A percentile compares a stretch with the other conserved stretches of the same genome.
These are phyloP conservation scores for Pythium dissotocum DNA, from an alignment of 352 stramenopile species.

Conservation along the genomic window DNA sequence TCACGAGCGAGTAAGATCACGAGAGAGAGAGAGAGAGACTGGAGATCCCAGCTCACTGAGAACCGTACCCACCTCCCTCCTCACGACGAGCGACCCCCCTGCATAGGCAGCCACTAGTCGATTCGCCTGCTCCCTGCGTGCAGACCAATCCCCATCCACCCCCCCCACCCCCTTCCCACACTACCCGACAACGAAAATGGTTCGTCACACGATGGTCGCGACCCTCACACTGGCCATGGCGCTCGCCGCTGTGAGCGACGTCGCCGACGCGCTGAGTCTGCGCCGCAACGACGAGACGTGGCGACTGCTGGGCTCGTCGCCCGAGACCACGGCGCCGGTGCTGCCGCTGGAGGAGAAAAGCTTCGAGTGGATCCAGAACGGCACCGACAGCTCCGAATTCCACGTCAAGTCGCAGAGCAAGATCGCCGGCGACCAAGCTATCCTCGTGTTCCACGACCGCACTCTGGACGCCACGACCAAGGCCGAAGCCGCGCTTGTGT, in stretches of 20 bases:
- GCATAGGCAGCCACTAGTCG: not conserved
- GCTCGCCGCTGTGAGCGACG: conserved; percentile 5
- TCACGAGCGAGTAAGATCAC: not conserved
- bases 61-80: not conserved
- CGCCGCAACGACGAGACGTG: conserved; percentile 22
- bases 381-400: conserved; percentile 28
- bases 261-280: conserved; percentile 11
- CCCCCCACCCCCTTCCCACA: not conserved
- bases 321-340: not conserved
- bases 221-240: conserved; percentile 3
- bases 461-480: conserved; percentile 31
- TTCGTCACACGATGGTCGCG: conserved; percentile 21
- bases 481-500: conserved; percentile 60
- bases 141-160: not conserved
- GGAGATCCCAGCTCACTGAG: not conserved
- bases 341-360: conserved; percentile 35
- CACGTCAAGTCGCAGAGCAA: conserved; percentile 46
- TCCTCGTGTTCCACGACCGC: conserved; percentile 74
- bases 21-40: not conserved
- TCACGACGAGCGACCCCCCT: no score
- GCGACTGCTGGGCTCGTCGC: conserved; percentile 17
- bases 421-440: conserved; percentile 59
- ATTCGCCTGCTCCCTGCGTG: not conserved
- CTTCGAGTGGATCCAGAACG: conserved; percentile 41
- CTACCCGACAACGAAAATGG: conserved; percentile 11